A percentile compares a stretch with the other conserved stretches of the same genome.
These are phyloP conservation scores for Microdochium nivale DNA, from an alignment of 2,329 filamentous ascomycete species.

Conservation along the genomic window DNA sequence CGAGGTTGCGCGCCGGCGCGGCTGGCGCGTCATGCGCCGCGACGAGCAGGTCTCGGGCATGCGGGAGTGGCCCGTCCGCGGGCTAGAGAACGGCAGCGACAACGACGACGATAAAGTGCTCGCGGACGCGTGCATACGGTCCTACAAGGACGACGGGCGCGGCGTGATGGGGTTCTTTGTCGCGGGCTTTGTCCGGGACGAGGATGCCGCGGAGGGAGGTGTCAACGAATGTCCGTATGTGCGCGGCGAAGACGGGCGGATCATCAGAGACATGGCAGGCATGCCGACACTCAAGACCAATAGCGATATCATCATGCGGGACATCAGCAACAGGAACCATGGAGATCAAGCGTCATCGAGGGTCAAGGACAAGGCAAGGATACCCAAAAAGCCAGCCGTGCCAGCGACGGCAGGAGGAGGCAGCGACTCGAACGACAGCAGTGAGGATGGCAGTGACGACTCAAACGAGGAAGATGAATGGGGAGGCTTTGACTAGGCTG, in stretches of 20 bases:
- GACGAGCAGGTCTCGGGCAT: slow-evolving; percentile 70
- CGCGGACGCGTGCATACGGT: slow-evolving; percentile 71
- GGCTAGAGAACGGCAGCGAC: slow-evolving; percentile 37
- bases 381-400: neutral
- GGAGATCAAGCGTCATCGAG: neutral
- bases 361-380: neutral
- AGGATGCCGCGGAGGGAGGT: slow-evolving; percentile 2
- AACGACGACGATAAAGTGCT: slow-evolving; percentile 29
- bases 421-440: slow-evolving; percentile 5
- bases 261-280: slow-evolving; percentile 18
- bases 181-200: slow-evolving; percentile 67
- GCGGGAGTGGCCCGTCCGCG: slow-evolving; percentile 64
- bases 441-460: slow-evolving; percentile 10
- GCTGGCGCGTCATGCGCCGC: slow-evolving; percentile 71
- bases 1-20: slow-evolving; percentile 51
- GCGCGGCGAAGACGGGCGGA: slow-evolving; percentile 17
- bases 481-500: neutral
- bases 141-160: slow-evolving; percentile 69
- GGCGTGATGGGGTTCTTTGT: slow-evolving; percentile 96
- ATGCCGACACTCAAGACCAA: slow-evolving; percentile 19
- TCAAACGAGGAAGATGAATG: neutral
- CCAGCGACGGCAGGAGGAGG: slow-evolving; percentile 1
- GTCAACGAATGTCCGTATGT: slow-evolving; percentile 18
- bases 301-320: neutral
- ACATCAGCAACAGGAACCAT: neutral